Evolutionary conservation across 176 grass and related monocot species (phyloP).

Genomic region (Bonia amplexicaulis): DNA sequence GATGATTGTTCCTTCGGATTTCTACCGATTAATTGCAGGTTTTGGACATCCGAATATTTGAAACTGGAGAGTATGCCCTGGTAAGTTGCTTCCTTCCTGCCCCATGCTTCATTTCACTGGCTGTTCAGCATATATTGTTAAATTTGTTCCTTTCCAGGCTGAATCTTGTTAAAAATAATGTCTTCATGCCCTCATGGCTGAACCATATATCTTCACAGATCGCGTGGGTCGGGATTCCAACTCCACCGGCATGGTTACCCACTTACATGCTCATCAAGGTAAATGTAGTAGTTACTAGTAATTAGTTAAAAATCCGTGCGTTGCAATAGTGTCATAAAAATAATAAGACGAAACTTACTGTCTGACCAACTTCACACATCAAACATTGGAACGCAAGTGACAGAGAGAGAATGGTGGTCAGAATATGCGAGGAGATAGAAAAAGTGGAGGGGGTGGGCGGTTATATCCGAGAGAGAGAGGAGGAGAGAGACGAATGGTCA

Average conservation of each 20-base stretch:
- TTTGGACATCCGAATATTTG: slow-evolving; percentile 70
- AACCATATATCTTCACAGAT: slow-evolving; percentile 34
- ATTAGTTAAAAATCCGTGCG: no score
- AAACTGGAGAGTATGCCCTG: slow-evolving; percentile 84
- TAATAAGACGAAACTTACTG: no score
- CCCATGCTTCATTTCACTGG: neutral
- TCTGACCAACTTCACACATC: no score
- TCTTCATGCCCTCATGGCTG: neutral
- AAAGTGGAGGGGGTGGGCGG: no score
- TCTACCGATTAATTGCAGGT: slow-evolving; percentile 33
- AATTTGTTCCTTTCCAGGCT: neutral
- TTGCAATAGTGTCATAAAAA: no score
- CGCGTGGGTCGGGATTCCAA: slow-evolving; percentile 92
- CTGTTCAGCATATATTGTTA: neutral
- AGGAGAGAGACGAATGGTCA: no score
- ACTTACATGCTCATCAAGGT: slow-evolving; percentile 98
- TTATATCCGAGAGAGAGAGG: no score
- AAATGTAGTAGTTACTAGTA: neutral
- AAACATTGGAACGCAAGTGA: no score
- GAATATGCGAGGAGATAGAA: no score
- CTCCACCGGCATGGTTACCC: slow-evolving; percentile 87
- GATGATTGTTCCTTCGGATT: neutral
- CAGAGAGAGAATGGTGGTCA: no score
- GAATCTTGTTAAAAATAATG: neutral
- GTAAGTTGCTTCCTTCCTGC: slow-evolving; percentile 23